Conservation (phyloP, 176 grass and related monocot genomes). For the Phoenix roebelenii region DNA sequence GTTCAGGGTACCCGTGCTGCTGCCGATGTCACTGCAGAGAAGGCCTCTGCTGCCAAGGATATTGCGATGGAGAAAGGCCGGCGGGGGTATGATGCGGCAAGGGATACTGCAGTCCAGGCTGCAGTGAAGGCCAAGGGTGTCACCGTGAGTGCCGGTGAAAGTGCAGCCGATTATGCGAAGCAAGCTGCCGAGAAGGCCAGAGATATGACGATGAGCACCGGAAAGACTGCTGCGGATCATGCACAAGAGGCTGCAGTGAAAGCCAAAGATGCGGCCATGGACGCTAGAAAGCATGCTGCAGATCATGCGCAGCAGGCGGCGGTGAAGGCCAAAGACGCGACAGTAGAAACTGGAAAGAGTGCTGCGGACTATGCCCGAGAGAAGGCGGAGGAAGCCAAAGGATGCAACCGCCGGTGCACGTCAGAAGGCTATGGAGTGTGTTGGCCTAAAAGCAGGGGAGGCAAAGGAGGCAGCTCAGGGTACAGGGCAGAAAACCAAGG, state of each 20-base stretch:
- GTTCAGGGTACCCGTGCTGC: background rate
- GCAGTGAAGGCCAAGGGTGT: constrained; percentile 25
- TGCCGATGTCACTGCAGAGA: background rate
- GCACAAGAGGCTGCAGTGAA: constrained; percentile 17
- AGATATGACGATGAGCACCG: constrained; percentile 30
- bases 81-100: background rate
- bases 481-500: background rate
- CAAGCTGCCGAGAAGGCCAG: constrained; percentile 34
- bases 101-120: background rate
- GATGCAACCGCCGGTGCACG: background rate
- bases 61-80: background rate
- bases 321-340: constrained; percentile 40
- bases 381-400: constrained; percentile 15
- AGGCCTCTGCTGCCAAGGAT: constrained; percentile 1
- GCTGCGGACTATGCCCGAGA: constrained; percentile 27
- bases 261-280: constrained; percentile 7
- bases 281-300: constrained; percentile 15
- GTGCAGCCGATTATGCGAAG: constrained; percentile 37
- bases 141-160: constrained; percentile 20
- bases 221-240: constrained; percentile 18
- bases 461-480: background rate
- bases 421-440: background rate
- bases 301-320: constrained; percentile 45
- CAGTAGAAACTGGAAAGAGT: constrained; percentile 21
- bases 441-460: background rate